A percentile compares a stretch with the other conserved stretches of the same genome.
Conservation (phyloP, 2,329 filamentous ascomycete species). For the Colletotrichum zoysiae region DNA sequence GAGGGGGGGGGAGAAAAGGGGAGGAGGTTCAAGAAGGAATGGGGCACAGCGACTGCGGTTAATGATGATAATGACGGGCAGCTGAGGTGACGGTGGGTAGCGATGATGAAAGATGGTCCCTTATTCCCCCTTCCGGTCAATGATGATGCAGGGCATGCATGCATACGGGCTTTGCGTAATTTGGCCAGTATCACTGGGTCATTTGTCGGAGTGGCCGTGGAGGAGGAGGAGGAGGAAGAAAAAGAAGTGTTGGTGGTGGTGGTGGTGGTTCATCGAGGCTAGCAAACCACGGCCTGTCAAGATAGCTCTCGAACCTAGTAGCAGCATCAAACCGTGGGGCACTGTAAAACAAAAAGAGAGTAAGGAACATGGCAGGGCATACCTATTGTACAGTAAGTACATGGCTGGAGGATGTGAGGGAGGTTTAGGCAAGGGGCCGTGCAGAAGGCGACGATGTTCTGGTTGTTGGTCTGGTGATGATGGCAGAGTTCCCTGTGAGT, state of each 20-base stretch:
- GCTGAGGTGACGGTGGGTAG: conserved; percentile 18
- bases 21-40: not conserved
- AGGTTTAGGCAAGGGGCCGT: not conserved
- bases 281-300: not conserved
- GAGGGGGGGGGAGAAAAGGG: not conserved
- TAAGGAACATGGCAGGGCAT: conserved; percentile 19
- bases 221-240: not conserved
- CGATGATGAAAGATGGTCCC: conserved; percentile 21
- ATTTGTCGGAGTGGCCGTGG: conserved; percentile 20
- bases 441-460: not conserved
- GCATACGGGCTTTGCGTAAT: conserved; percentile 21
- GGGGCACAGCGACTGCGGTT: not conserved
- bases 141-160: conserved; percentile 36
- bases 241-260: no score
- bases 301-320: conserved; percentile 3
- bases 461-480: not conserved
- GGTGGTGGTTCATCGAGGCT: conserved; percentile 2
- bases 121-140: conserved; percentile 13
- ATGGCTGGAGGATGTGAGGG: not conserved
- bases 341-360: not conserved
- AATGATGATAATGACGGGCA: conserved; percentile 25
- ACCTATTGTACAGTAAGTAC: not conserved
- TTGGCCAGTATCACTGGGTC: conserved; percentile 24
- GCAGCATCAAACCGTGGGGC: conserved; percentile 14
- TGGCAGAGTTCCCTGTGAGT: not conserved